phyloP scores from a whole-genome alignment of 192 early-diverging fungal genomes.

The Backusella circina region DNA sequence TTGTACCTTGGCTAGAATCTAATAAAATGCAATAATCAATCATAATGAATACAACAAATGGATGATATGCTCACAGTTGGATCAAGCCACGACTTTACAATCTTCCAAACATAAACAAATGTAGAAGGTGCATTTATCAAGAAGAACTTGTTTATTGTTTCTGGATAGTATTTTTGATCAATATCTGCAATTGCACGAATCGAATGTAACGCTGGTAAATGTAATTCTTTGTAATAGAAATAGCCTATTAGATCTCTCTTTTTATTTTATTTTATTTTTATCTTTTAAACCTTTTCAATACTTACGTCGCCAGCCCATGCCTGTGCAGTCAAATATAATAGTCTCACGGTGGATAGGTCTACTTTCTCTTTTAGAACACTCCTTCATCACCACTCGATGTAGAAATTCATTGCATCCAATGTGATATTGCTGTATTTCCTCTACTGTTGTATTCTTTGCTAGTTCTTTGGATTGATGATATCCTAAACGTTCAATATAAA shows the following conservation, averaged over 20 bases:
- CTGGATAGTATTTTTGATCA: slow-evolving; percentile 94
- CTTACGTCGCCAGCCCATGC: slow-evolving; percentile 73
- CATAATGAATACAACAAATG: not conserved
- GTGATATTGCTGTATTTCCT: slow-evolving; percentile 65
- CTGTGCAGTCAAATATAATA: slow-evolving; percentile 89
- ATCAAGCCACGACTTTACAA: slow-evolving; percentile 75
- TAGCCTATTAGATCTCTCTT: not conserved
- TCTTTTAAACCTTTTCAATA: not conserved
- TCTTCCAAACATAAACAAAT: slow-evolving; percentile 80
- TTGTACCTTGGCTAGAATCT: slow-evolving; percentile 54
- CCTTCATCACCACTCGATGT: slow-evolving; percentile 67
- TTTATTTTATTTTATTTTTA: too few relatives aligned
- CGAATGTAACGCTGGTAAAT: slow-evolving; percentile 65
- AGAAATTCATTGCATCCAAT: slow-evolving; percentile 69
- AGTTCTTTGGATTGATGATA: slow-evolving; percentile 63
- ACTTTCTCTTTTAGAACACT: slow-evolving; percentile 69
- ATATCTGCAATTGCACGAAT: slow-evolving; percentile 71
- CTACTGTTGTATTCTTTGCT: slow-evolving; percentile 53
- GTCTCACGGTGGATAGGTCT: slow-evolving; percentile 74
- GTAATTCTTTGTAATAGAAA: slow-evolving; percentile 42
- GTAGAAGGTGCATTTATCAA: slow-evolving; percentile 91
- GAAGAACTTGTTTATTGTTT: slow-evolving; percentile 87
- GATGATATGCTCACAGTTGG: slow-evolving; percentile 52
- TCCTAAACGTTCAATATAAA: slow-evolving; percentile 90
- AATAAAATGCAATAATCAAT: not conserved